These are phyloP conservation scores for Vitis riparia DNA, from an alignment of 164 flowering plant species.

Conservation along the genomic window DNA sequence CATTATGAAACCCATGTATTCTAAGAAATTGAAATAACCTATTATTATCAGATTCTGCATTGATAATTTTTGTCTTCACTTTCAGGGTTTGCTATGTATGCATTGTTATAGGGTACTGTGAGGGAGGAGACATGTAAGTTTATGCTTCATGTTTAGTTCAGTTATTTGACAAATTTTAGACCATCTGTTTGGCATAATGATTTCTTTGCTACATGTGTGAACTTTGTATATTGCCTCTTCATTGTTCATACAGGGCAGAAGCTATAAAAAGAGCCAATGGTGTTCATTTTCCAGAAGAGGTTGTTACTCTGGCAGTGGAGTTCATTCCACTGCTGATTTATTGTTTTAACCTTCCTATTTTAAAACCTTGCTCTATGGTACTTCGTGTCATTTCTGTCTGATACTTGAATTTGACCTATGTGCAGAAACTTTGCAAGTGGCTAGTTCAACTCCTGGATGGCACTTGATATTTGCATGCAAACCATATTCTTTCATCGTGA, in stretches of 20 bases:
- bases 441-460: constrained; percentile 91
- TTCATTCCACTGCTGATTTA: neutral
- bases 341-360: neutral
- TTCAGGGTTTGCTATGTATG: constrained; percentile 95
- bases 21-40: neutral
- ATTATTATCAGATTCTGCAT: neutral
- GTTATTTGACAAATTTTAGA: neutral
- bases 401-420: neutral
- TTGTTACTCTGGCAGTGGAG: constrained; percentile 10
- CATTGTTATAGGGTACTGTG: constrained; percentile 91
- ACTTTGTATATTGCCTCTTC: constrained; percentile 5
- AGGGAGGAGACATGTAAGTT: constrained; percentile 97
- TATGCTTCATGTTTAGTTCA: constrained; percentile 9
- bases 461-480: constrained; percentile 87
- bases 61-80: constrained; percentile 6
- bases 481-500: constrained; percentile 98
- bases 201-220: neutral
- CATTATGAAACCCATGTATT: no score
- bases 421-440: constrained; percentile 83
- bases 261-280: constrained; percentile 82
- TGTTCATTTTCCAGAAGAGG: constrained; percentile 84
- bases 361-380: neutral
- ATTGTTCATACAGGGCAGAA: constrained; percentile 59
- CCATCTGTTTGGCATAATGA: constrained; percentile 3
- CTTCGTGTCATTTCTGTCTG: neutral